A percentile compares a stretch with the other conserved stretches of the same genome.
phyloP scores from a whole-genome alignment of 1,284 basidiomycete genomes.

The Schizopora paradoxa region DNA sequence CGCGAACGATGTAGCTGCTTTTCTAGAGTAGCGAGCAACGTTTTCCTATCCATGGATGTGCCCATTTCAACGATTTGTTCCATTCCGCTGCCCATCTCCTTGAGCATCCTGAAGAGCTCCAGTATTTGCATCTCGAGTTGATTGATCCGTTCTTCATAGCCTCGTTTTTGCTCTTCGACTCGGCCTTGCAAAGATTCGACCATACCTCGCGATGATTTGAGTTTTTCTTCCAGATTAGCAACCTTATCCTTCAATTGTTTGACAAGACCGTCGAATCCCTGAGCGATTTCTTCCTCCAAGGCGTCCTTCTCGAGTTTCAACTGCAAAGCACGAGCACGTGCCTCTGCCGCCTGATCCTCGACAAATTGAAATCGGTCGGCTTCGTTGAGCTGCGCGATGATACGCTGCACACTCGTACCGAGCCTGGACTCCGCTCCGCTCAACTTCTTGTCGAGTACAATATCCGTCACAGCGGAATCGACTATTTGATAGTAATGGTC shows the following conservation, averaged over 20 bases:
- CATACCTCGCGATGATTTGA: constrained; percentile 74
- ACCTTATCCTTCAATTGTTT: constrained; percentile 77
- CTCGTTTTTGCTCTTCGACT: constrained; percentile 73
- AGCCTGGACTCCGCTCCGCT: constrained; percentile 81
- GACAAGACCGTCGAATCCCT: constrained; percentile 80
- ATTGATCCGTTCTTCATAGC: constrained; percentile 83
- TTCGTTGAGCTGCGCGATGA: constrained; percentile 90
- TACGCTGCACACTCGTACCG: constrained; percentile 84
- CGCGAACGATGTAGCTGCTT: constrained; percentile 80
- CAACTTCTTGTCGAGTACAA: constrained; percentile 91
- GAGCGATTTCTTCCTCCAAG: constrained; percentile 76
- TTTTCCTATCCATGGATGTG: constrained; percentile 71
- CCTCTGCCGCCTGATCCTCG: constrained; percentile 73
- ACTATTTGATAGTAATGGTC: constrained; percentile 91
- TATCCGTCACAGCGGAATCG: constrained; percentile 87
- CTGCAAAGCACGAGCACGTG: constrained; percentile 58
- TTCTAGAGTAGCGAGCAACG: constrained; percentile 76
- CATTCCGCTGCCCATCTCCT: constrained; percentile 74
- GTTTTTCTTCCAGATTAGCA: constrained; percentile 72
- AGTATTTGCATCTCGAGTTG: constrained; percentile 90
- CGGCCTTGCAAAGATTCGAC: constrained; percentile 73
- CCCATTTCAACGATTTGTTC: constrained; percentile 65
- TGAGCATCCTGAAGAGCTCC: constrained; percentile 91
- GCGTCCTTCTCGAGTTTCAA: constrained; percentile 69
- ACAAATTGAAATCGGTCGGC: constrained; percentile 78